Evolutionary conservation across 2,329 filamentous ascomycete genomes (phyloP).

Genomic region (Dactylellina parvicollis): DNA sequence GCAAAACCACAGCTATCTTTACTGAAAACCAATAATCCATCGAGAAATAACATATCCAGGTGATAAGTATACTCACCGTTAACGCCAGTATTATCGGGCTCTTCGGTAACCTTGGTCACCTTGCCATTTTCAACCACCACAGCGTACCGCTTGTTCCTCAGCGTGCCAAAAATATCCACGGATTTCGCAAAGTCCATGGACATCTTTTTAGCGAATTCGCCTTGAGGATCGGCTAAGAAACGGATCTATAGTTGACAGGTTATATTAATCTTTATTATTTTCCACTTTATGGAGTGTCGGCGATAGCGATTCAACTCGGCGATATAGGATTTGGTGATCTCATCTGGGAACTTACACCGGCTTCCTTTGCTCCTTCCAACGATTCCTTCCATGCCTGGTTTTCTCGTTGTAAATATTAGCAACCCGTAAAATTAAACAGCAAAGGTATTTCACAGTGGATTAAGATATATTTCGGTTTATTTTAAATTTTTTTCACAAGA

Average conservation of each 20-base stretch:
- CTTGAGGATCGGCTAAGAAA: conserved; percentile 57
- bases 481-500: background rate
- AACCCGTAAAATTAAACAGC: background rate
- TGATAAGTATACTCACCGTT: conserved; percentile 52
- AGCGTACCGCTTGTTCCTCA: conserved; percentile 57
- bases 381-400: conserved; percentile 56
- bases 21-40: background rate
- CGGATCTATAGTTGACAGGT: conserved; percentile 54
- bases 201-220: conserved; percentile 56
- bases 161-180: conserved; percentile 56
- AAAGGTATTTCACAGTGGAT: too few species aligned
- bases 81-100: conserved; percentile 58
- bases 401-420: conserved; percentile 6
- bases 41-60: background rate
- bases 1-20: background rate
- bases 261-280: too few species aligned
- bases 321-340: background rate
- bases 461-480: too few species aligned
- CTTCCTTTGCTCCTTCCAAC: conserved; percentile 41
- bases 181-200: conserved; percentile 56
- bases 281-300: too few species aligned
- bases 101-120: conserved; percentile 55
- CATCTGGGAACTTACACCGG: conserved; percentile 49
- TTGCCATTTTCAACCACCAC: conserved; percentile 57
- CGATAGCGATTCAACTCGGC: conserved; percentile 3